Evolutionary conservation across 2,329 filamentous ascomycete genomes (phyloP).

Genomic region (Talaromyces sp.): DNA sequence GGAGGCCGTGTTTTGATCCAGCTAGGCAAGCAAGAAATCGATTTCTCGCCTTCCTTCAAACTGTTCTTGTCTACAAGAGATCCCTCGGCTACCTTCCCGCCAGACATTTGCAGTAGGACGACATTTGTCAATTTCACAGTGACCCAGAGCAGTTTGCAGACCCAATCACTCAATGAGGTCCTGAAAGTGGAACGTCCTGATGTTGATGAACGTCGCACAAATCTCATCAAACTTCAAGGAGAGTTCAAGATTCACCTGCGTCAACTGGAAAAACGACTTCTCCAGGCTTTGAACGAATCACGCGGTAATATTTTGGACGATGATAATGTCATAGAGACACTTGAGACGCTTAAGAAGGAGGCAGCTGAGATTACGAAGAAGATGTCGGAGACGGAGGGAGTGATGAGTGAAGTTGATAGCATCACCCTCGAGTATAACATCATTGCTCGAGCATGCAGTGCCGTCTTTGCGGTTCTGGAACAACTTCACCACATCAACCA

Average conservation of each 20-base stretch:
- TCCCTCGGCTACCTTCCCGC: conserved; percentile 90
- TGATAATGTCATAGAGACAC: conserved; percentile 94
- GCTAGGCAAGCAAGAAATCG: conserved; percentile 96
- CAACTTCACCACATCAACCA: conserved; percentile 98
- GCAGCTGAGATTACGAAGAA: conserved; percentile 93
- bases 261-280: conserved; percentile 85
- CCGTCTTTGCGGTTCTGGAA: conserved; percentile 93
- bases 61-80: conserved; percentile 93
- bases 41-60: conserved; percentile 95
- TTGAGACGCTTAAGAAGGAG: conserved; percentile 97
- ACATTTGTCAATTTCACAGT: conserved; percentile 99
- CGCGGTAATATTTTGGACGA: conserved; percentile 97
- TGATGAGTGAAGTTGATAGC: conserved; percentile 95
- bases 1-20: conserved; percentile 97
- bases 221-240: conserved; percentile 96
- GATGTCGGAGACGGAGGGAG: conserved; percentile 93
- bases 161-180: conserved; percentile 94
- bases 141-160: conserved; percentile 96
- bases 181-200: conserved; percentile 96
- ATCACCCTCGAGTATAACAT: conserved; percentile 93
- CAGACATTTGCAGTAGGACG: conserved; percentile 95
- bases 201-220: conserved; percentile 91
- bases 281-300: conserved; percentile 95
- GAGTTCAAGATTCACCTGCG: conserved; percentile 99
- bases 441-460: conserved; percentile 91